Conservation (phyloP, 2,329 filamentous ascomycete genomes). For the Kalmusia sp. region DNA sequence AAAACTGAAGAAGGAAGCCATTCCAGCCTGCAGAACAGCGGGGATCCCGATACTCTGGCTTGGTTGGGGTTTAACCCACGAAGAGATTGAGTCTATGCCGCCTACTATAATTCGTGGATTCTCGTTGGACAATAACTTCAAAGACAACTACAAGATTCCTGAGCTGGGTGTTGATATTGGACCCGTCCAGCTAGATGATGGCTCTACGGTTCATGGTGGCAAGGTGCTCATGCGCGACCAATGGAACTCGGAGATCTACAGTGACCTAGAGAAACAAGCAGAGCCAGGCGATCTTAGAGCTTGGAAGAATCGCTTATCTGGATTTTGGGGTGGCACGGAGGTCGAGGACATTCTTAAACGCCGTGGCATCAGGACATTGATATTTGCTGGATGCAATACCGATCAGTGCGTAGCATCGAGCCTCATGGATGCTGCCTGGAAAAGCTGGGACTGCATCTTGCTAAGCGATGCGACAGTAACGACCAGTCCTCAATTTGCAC, state of each 20-base stretch:
- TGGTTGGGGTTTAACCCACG: slow-evolving; percentile 2
- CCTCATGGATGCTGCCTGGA: slow-evolving; percentile 9
- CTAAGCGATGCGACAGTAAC: slow-evolving; percentile 7
- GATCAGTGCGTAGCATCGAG: slow-evolving; percentile 13
- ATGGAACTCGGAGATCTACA: slow-evolving; percentile 12
- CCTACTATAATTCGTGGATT: slow-evolving; percentile 9
- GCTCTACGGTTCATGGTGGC: slow-evolving; percentile 4
- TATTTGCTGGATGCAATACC: slow-evolving; percentile 12
- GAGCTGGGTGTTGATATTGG: slow-evolving; percentile 5
- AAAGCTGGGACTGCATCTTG: slow-evolving; percentile 8
- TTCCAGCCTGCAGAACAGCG: not conserved
- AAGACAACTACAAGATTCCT: not conserved
- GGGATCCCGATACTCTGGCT: slow-evolving; percentile 5
- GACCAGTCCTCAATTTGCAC: slow-evolving; percentile 9
- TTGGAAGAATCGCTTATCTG: slow-evolving; percentile 14
- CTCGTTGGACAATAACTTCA: slow-evolving; percentile 10
- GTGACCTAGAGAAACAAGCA: not conserved
- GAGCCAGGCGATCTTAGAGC: not conserved
- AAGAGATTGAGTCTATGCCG: slow-evolving; percentile 4
- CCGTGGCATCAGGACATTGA: slow-evolving; percentile 6
- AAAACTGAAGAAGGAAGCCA: not conserved
- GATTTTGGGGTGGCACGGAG: slow-evolving; percentile 8
- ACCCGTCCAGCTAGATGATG: slow-evolving; percentile 6
- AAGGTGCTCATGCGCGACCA: slow-evolving; percentile 8
- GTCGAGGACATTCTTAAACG: not conserved